Percentiles rank a stretch among this genome's conserved stretches.
These are phyloP conservation scores for Aspergillus taichungensis DNA, from an alignment of 495 filamentous ascomycete species.

Conservation along the genomic window DNA sequence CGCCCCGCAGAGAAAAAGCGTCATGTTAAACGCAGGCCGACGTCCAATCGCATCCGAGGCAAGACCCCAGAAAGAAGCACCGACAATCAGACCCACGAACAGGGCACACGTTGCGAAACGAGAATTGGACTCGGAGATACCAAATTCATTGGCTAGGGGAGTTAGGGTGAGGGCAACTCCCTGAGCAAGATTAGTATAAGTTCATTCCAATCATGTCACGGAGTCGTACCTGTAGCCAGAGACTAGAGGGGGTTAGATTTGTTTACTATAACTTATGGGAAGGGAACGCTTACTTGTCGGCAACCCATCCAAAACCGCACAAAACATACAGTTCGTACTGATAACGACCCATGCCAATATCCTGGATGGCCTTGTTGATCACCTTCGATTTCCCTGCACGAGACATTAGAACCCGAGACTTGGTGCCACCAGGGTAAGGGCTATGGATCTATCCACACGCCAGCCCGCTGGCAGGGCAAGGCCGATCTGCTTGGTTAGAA, in stretches of 20 bases:
- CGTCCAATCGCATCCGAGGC: slow-evolving; percentile 19
- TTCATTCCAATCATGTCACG: not conserved
- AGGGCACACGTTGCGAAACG: slow-evolving; percentile 41
- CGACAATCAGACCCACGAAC: slow-evolving; percentile 16
- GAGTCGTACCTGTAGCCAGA: slow-evolving; percentile 29
- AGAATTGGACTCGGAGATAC: slow-evolving; percentile 28
- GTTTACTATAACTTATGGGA: not conserved
- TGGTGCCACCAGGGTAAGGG: not conserved
- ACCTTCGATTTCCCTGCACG: slow-evolving; percentile 35
- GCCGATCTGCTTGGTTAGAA: too few species aligned
- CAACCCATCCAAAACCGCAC: slow-evolving; percentile 62
- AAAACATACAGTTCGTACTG: slow-evolving; percentile 68
- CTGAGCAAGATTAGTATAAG: slow-evolving; percentile 15
- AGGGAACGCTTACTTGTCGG: slow-evolving; percentile 31
- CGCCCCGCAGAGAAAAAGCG: slow-evolving; percentile 17
- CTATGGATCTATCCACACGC: not conserved
- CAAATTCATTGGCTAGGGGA: slow-evolving; percentile 31
- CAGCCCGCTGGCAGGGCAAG: not conserved
- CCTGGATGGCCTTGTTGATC: slow-evolving; percentile 44
- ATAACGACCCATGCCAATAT: slow-evolving; percentile 74
- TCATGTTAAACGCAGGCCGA: slow-evolving; percentile 16
- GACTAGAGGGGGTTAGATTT: slow-evolving; percentile 1
- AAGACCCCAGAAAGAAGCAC: slow-evolving; percentile 16
- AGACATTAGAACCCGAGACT: not conserved
- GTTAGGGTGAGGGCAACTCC: slow-evolving; percentile 25